Evolutionary conservation across 768 basidiomycete species (phyloP), one percentile per base, ranked within the genome.

Genomic region (Gloeophyllum trabeum): DNA sequence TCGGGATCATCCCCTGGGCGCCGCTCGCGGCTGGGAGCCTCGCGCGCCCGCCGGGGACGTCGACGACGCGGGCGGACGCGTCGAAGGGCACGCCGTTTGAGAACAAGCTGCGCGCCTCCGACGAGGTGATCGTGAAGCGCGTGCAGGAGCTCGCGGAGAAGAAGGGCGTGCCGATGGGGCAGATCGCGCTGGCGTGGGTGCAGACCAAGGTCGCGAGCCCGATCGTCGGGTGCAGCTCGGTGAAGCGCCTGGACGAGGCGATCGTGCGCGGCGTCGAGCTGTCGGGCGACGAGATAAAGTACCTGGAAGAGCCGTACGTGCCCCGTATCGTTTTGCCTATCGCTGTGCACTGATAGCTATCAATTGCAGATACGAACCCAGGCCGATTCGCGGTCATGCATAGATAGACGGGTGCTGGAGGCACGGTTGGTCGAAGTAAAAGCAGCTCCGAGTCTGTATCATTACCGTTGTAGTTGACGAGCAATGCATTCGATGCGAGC

Each of bases 1-100:
- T 77, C 24, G 73, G 73, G 0, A 52, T 69, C 21, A 73, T 79
- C 24, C 71, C 75, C 0, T 75, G 70, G 66, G 54, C 62, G 0
- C 70, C 73, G 1, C 61, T 78, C 13, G 50, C 55, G 19, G 45
- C 43, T 4, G 71, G 71, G 3, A 26, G 50, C 22, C 64, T 72
- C 4, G 59, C 65, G 0, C 62, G 67, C 2, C 68, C 66, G 0
- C 2, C 62, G 1, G 57, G 52, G 2, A 46, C 45, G 1, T 54
- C 54, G 28, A 54, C 66, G 0, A 30, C 40, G 0, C 53, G 63
- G 3, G 13, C 21, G 1, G 44, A 44, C 18, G 4, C 38, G 4
- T 4, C 24, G 24, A 53, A 46, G 13, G 61, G 58, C 4, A 54
- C 48, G 5, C 18, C 32, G 0, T 54, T 53, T 18, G 60, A 63